Evolutionary conservation across 768 basidiomycete species (phyloP), one percentile per base, ranked within the genome.

Genomic region (Boletus pseudo-olivaceus): DNA sequence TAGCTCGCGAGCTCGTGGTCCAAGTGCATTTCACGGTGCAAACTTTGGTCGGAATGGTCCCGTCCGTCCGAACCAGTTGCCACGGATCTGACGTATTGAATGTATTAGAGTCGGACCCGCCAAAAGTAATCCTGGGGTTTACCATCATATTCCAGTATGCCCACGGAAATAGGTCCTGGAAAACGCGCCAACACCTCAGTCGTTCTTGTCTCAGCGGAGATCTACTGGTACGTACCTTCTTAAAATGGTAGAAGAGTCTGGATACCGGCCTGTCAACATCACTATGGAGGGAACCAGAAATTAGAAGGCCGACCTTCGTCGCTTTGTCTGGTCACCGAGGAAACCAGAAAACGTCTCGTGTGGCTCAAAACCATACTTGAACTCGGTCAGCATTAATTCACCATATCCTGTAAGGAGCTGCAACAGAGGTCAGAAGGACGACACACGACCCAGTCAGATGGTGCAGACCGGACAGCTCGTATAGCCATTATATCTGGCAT

Each of bases 311-410:
- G 56, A 89, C 91, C 86, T 78, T 63, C 86, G 80, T 35, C 86
- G 87, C 55, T 80, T 83, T n/a, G 76, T 69, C 72, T 97, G 94
- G 67, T 96, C 84, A 32, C 82, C 82, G 23, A 93, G 72, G 61
- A 80, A 73, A 3, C 70, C 64, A 15, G 79, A 72, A 64, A 99
- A 98, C 0, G 90, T 82, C 73, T 98, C 96, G 61, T 93, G 86
- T 1, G 93, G 90, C 65, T 86, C 82, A 1, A 87, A 73, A 15
- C 91, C 94, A 70, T 98, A 99, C 69, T 90, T 91, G 79, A 98
- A 98, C 71, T 98, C 95, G 27, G 90, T 87, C 50, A 98, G 78
- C 83, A 98, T 81, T 39, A 90, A 70, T 71, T 89, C 78, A 17
- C 88, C 88, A 61, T 92, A 90, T 29, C 88, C 88, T 41, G 88